These are phyloP conservation scores for Salvia miltiorrhiza DNA, from an alignment of 257 asterid species.

Conservation along the genomic window DNA sequence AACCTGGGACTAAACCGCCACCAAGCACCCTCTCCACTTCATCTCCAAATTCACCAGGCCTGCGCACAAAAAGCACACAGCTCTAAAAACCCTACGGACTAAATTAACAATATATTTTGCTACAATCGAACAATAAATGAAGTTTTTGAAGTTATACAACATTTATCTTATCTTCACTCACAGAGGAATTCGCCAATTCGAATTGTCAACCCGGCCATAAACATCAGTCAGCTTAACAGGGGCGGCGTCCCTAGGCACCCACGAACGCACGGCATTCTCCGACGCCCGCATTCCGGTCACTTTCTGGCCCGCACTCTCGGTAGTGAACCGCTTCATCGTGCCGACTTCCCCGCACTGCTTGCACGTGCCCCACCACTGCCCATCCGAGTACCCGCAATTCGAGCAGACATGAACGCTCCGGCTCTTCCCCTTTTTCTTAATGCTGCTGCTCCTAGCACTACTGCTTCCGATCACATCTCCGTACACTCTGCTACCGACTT, in stretches of 20 bases:
- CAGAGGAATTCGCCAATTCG: conserved; percentile 77
- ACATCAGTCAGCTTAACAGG: conserved; percentile 74
- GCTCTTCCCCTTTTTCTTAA: conserved; percentile 56
- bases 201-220: conserved; percentile 40
- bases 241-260: conserved; percentile 54
- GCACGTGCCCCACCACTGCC: conserved; percentile 99
- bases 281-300: conserved; percentile 50
- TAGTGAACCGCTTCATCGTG: conserved; percentile 57
- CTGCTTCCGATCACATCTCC: conserved; percentile 51
- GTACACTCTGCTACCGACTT: conserved; percentile 41
- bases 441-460: conserved; percentile 29
- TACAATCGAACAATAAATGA: not conserved
- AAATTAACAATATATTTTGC: not conserved
- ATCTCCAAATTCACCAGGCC: conserved; percentile 85
- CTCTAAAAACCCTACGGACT: not conserved
- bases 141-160: not conserved
- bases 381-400: conserved; percentile 72
- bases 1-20: conserved; percentile 98
- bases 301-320: conserved; percentile 33
- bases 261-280: conserved; percentile 47
- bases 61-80: conserved; percentile 21
- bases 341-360: conserved; percentile 58
- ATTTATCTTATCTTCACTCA: conserved; percentile 32
- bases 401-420: conserved; percentile 68
- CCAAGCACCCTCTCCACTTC: conserved; percentile 98